Evolutionary conservation across 805 yeast species (phyloP).

Genomic region (Ogataea dorogensis): DNA sequence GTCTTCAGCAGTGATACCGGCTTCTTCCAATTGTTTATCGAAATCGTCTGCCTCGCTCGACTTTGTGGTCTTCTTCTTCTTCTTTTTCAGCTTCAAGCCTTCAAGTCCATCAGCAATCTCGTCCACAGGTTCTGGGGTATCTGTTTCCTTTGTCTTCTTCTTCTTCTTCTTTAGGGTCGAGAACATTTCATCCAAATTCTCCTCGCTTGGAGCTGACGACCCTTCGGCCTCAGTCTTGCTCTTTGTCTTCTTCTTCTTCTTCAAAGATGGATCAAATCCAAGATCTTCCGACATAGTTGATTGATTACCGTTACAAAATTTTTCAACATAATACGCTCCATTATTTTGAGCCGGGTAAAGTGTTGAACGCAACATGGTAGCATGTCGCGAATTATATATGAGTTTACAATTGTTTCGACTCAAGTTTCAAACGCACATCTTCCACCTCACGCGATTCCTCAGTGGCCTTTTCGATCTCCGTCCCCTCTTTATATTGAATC

Average conservation of each 20-base stretch:
- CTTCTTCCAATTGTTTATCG: conserved; percentile 84
- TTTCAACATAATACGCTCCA: conserved; percentile 7
- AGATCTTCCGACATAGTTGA: conserved; percentile 37
- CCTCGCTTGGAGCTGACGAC: conserved; percentile 38
- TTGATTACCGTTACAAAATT: conserved; percentile 13
- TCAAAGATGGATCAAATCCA: conserved; percentile 73
- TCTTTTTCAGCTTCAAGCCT: conserved; percentile 71
- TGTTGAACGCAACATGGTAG: conserved; percentile 6
- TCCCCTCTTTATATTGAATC: conserved; percentile 46
- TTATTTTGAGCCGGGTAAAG: conserved; percentile 11
- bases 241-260: conserved; percentile 72
- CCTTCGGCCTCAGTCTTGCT: conserved; percentile 34
- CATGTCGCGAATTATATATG: conserved; percentile 1
- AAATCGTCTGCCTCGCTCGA: conserved; percentile 69
- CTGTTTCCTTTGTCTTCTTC: conserved; percentile 61
- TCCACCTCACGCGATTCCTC: conserved; percentile 45
- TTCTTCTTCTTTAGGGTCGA: conserved; percentile 85
- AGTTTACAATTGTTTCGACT: conserved; percentile 12
- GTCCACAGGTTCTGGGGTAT: conserved; percentile 38
- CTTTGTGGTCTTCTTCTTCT: conserved; percentile 68
- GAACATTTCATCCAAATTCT: conserved; percentile 59
- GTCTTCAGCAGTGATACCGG: conserved; percentile 67
- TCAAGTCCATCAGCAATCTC: conserved; percentile 60
- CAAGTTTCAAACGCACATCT: conserved; percentile 30
- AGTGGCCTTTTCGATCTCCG: conserved; percentile 48